Evolutionary conservation across 2,329 filamentous ascomycete species (phyloP), one percentile per base, ranked within the genome.

Genomic region (Monilinia fructigena): DNA sequence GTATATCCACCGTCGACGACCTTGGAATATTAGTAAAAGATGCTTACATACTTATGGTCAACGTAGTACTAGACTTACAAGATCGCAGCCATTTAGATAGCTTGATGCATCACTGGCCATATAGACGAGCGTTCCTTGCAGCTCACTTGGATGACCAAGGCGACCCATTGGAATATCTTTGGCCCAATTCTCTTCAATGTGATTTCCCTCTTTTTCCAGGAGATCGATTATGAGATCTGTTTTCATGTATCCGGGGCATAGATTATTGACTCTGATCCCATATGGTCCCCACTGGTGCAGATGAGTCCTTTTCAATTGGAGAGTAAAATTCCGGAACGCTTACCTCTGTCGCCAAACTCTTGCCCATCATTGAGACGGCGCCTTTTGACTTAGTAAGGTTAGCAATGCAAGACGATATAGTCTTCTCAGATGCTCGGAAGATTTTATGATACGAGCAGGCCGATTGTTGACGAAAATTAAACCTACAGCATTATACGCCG

Each of bases 211-310:
- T 58, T 77, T 75, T 14, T 74, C 72, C 53, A 77, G 62, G 16
- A 77, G 67, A 48, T 75, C 73, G 20, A 73, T 74, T 40, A 77
- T 76, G 18, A 77, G 68, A 35, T 78, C 73, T 1, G 76, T 78
- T 48, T 74, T 72, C 68, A 83, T 82, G 67, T 82, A 82, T 71
- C 87, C 87, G 0, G 87, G 86, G 55, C 85, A 88, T 55, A 90
- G 79, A 1, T 85, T 88, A 75, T 89, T 90, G 68, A 90, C 83
- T 11, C 87, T 81, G 65, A 90, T 89, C 35, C 83, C 84, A 74
- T 86, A 79, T 23, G 80, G 77, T 26, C 85, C 86, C 86, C 86
- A 88, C 78, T 88, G 50, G 45, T 53, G 7, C 14, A 45, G 45
- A 14, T 69, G 5, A 66, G 61, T 55, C 23, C 42, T 28, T 50